Evolutionary conservation across 108 stramenopile species (phyloP).

Genomic region (Bacterosira constricta): DNA sequence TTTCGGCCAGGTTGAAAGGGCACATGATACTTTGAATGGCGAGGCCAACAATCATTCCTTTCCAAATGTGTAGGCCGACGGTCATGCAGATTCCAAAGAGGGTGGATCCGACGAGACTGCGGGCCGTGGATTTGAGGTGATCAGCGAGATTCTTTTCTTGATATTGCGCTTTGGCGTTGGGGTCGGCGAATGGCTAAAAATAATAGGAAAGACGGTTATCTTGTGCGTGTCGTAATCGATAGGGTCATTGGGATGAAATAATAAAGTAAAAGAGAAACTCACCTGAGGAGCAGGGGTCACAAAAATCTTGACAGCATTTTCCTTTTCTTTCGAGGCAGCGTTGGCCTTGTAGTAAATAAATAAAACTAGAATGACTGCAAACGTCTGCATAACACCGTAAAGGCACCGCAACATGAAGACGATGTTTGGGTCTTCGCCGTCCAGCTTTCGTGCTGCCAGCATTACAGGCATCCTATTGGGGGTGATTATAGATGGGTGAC

Average conservation of each 20-base stretch:
- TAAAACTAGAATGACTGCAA: slow-evolving; percentile 59
- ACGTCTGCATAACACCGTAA: slow-evolving; percentile 69
- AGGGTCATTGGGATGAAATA: background rate
- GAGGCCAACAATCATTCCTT: slow-evolving; percentile 88
- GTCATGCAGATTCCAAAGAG: slow-evolving; percentile 85
- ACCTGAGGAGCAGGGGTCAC: slow-evolving; percentile 84
- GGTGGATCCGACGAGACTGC: slow-evolving; percentile 66
- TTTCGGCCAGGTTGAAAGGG: slow-evolving; percentile 80
- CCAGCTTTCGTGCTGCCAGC: slow-evolving; percentile 85
- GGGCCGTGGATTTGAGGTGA: slow-evolving; percentile 56
- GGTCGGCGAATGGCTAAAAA: slow-evolving; percentile 75
- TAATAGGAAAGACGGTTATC: background rate
- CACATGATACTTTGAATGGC: slow-evolving; percentile 89
- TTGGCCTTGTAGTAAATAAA: slow-evolving; percentile 69
- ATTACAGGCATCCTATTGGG: slow-evolving; percentile 82
- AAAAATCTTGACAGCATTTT: slow-evolving; percentile 60
- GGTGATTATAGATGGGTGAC: background rate
- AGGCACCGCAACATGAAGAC: slow-evolving; percentile 72
- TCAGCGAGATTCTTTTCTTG: slow-evolving; percentile 57
- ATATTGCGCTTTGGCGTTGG: slow-evolving; percentile 81
- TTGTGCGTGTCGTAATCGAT: background rate
- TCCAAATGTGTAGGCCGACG: slow-evolving; percentile 82
- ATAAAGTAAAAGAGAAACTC: slow-evolving; percentile 11
- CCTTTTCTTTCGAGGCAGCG: slow-evolving; percentile 24
- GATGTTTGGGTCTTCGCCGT: slow-evolving; percentile 83